Evolutionary conservation across 768 basidiomycete genomes (phyloP).

Genomic region (Tubosaeta brunneosetosa): DNA sequence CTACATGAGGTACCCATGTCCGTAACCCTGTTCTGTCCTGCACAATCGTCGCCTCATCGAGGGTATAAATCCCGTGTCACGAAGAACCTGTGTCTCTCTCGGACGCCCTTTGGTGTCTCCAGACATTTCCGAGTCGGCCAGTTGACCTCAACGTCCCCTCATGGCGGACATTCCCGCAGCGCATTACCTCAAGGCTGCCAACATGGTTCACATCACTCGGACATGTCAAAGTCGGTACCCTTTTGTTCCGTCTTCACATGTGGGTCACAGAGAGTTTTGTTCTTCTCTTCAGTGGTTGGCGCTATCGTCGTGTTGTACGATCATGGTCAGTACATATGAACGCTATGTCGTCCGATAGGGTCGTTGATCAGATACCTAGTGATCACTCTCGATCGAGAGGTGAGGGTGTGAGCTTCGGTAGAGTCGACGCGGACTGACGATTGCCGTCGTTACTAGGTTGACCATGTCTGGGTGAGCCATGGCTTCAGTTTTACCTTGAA

Average conservation of each 20-base stretch:
- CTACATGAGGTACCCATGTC: neutral
- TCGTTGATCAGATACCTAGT: conserved; percentile 1
- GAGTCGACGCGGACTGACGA: neutral
- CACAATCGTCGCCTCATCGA: neutral
- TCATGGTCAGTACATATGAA: conserved; percentile 8
- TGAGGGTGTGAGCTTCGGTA: neutral
- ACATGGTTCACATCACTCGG: conserved; percentile 3
- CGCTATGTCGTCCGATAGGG: neutral
- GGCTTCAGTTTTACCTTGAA: neutral
- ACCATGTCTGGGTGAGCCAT: conserved; percentile 18
- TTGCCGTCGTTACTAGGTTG: conserved; percentile 4
- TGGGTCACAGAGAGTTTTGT: neutral
- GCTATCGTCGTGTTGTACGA: conserved; percentile 15
- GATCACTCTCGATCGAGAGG: conserved; percentile 16
- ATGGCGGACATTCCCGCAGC: conserved; percentile 1
- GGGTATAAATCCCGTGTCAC: conserved; percentile 1
- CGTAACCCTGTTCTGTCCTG: neutral
- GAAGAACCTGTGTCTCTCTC: neutral
- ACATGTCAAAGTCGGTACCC: conserved; percentile 11
- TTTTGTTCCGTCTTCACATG: neutral
- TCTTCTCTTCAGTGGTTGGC: conserved; percentile 3
- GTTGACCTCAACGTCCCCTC: neutral
- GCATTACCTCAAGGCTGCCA: conserved; percentile 1
- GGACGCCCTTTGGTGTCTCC: neutral
- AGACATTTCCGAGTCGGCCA: conserved; percentile 1